These are phyloP conservation scores for Globisporangium lucens DNA, from an alignment of 352 stramenopile genomes.

Conservation along the genomic window DNA sequence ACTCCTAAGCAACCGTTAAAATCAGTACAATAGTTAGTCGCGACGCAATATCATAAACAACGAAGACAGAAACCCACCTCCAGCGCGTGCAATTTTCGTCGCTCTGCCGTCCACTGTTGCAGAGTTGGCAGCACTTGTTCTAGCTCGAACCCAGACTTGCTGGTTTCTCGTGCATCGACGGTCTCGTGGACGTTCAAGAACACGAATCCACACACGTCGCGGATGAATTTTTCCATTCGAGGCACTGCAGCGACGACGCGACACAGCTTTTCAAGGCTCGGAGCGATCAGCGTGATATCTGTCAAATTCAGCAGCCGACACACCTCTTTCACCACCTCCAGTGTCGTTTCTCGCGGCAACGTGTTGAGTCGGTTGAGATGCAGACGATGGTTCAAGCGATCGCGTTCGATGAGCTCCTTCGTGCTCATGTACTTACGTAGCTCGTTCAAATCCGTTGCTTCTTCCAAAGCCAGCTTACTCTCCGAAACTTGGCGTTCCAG, in stretches of 20 bases:
- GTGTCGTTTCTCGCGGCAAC: slow-evolving; percentile 66
- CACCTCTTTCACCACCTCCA: slow-evolving; percentile 85
- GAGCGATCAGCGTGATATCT: slow-evolving; percentile 78
- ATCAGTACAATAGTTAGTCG: too few species aligned
- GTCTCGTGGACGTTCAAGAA: slow-evolving; percentile 40
- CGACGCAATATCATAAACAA: not conserved
- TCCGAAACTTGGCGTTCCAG: slow-evolving; percentile 75
- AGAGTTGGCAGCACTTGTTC: slow-evolving; percentile 73
- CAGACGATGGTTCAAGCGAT: slow-evolving; percentile 75
- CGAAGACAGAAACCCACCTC: slow-evolving; percentile 27
- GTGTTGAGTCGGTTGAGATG: slow-evolving; percentile 75
- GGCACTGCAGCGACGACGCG: slow-evolving; percentile 77
- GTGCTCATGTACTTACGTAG: slow-evolving; percentile 81
- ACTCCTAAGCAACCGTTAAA: slow-evolving; percentile 22
- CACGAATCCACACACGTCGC: slow-evolving; percentile 77
- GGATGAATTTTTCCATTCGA: slow-evolving; percentile 86
- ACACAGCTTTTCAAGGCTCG: slow-evolving; percentile 78
- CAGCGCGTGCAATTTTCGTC: slow-evolving; percentile 52
- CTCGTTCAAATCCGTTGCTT: slow-evolving; percentile 73
- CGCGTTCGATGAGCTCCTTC: slow-evolving; percentile 72
- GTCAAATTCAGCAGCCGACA: slow-evolving; percentile 78
- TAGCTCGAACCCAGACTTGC: slow-evolving; percentile 38
- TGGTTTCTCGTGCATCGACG: slow-evolving; percentile 12
- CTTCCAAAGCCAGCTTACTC: slow-evolving; percentile 69
- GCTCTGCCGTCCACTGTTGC: slow-evolving; percentile 62